Base-by-base conservation (phyloP, 192 early-diverging fungal species). In the Backusella psychrophila region DNA sequence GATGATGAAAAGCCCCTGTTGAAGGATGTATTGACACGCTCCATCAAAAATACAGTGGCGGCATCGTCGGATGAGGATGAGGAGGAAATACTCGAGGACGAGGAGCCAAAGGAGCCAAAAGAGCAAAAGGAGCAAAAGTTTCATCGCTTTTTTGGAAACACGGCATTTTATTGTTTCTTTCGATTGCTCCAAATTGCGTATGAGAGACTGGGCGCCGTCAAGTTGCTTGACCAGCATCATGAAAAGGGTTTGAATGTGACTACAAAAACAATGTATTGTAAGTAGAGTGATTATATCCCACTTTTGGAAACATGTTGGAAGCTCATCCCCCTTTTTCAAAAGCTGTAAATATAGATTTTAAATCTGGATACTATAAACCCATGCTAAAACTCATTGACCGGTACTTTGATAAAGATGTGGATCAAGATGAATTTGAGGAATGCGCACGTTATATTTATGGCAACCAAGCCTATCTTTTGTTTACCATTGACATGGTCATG, bases 401-500 rank as follows among this genome's bases (percentile, higher is more conserved):
- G 71, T 90, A 94, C 72, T 82, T 99, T 81, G 89, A 89, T 35
- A 90, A 89, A 26, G 91, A 96, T 53, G 81, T 96, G 66, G 96
- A 98, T 29, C 78, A 88, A 33, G 82, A 82, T 38, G 85, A 82
- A 66, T 99, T 92, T 88, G 98, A 99, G 74, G 97, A 99, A 72
- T 87, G 88, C 33, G 81, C 91, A 56, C 91, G 98, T 1, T 89
- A 91, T 56, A 85, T 99, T 81, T 98, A 94, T 84, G 91, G 93
- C 23, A 97, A 92, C 41, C 88, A 94, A 35, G 98, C 93, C 0
- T 97, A 98, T 78, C 79, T 92, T 44, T 86, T 95, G 35, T 93
- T 97, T 77, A 97, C 96, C 0, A 84, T 98, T 19, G 97, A 98
- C 82, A 95, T 94, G 75, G 85, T 97, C 26, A 86, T 95, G 34